A percentile compares a stretch with the other conserved stretches of the same genome.
These are phyloP conservation scores for Claviceps monticola DNA, from an alignment of 2,329 filamentous ascomycete species.

Conservation along the genomic window DNA sequence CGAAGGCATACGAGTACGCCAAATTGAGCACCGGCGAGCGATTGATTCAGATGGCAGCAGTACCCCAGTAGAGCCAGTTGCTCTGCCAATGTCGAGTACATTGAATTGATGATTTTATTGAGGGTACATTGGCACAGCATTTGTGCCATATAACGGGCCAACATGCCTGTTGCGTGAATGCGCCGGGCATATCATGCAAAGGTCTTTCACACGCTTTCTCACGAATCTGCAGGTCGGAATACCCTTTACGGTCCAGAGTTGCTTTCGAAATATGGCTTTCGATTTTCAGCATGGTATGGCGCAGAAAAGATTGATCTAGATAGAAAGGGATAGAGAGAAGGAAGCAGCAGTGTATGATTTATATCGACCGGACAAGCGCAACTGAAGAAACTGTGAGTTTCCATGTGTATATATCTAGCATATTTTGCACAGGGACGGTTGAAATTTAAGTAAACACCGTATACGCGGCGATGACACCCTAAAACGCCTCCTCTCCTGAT, in stretches of 20 bases:
- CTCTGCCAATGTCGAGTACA: neutral
- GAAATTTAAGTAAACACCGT: too few relatives aligned
- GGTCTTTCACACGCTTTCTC: neutral
- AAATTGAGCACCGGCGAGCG: constrained; percentile 47
- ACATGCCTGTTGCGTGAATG: constrained; percentile 2
- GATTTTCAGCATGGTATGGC: constrained; percentile 3
- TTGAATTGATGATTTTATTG: neutral
- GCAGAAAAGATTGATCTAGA: neutral
- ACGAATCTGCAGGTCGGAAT: neutral
- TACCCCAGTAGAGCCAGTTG: constrained; percentile 13
- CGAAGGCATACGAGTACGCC: constrained; percentile 51
- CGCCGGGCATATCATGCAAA: neutral
- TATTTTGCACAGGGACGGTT: too few relatives aligned
- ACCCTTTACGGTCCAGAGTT: constrained; percentile 4
- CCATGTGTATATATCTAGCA: too few relatives aligned
- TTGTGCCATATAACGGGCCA: neutral
- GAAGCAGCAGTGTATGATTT: neutral
- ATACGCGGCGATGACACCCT: too few relatives aligned
- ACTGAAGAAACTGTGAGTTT: too few relatives aligned
- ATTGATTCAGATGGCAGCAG: constrained; percentile 35
- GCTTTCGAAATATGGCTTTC: constrained; percentile 1
- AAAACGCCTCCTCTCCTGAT: too few relatives aligned
- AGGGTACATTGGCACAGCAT: neutral
- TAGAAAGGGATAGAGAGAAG: neutral
- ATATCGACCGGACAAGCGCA: too few relatives aligned